Conservation (phyloP, 2,329 filamentous ascomycete species). For the Podosphaera xanthii region DNA sequence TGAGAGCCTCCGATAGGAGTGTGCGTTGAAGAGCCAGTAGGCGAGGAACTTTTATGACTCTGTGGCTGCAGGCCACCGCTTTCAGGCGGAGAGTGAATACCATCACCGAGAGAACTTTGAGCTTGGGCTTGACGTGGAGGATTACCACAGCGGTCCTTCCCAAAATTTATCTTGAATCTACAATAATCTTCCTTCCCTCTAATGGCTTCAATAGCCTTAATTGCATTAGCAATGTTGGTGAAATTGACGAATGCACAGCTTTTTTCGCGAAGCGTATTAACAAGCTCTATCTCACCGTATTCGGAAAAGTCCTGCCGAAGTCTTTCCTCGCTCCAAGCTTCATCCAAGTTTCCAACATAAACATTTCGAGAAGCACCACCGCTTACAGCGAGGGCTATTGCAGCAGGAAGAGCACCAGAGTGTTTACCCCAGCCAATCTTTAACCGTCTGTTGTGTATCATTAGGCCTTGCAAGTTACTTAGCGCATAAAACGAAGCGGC, state of each 20-base stretch:
- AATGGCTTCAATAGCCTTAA: slow-evolving; percentile 95
- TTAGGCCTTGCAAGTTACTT: slow-evolving; percentile 89
- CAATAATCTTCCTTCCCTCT: slow-evolving; percentile 89
- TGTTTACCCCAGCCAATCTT: slow-evolving; percentile 99
- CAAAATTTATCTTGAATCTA: slow-evolving; percentile 99
- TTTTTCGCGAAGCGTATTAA: slow-evolving; percentile 93
- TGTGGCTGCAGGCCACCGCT: slow-evolving; percentile 14
- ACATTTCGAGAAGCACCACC: slow-evolving; percentile 96
- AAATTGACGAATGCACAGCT: slow-evolving; percentile 99
- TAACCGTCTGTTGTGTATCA: slow-evolving; percentile 94
- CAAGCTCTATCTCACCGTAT: slow-evolving; percentile 91
- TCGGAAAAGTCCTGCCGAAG: slow-evolving; percentile 91
- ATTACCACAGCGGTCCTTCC: slow-evolving; percentile 95
- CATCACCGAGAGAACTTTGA: slow-evolving; percentile 39
- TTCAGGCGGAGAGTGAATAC: slow-evolving; percentile 28
- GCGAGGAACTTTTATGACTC: slow-evolving; percentile 15
- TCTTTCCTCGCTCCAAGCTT: slow-evolving; percentile 91
- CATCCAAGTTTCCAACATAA: slow-evolving; percentile 92
- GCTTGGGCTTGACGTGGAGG: slow-evolving; percentile 64
- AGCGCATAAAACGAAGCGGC: slow-evolving; percentile 94
- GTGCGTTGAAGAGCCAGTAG: slow-evolving; percentile 22
- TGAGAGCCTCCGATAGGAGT: slow-evolving; percentile 21
- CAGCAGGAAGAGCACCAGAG: slow-evolving; percentile 82
- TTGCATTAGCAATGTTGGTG: slow-evolving; percentile 97
- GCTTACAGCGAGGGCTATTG: slow-evolving; percentile 86